phyloP scores from a whole-genome alignment of 2,329 filamentous ascomycete genomes.

The Mariannaea elegans region DNA sequence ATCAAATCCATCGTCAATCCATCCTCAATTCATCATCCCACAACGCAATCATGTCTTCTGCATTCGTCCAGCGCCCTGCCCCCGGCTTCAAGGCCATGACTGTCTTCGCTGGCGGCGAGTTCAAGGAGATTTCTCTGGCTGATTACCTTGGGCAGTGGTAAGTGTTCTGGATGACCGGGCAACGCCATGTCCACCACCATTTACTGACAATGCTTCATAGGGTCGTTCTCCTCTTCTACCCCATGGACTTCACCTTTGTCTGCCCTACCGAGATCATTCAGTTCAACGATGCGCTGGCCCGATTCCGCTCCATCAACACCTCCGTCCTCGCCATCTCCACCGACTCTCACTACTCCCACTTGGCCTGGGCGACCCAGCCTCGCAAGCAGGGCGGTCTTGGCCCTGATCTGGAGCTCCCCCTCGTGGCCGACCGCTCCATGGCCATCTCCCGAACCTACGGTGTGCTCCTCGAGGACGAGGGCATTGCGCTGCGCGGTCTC shows the following conservation, averaged over 20 bases:
- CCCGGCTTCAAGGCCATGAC: constrained; percentile 60
- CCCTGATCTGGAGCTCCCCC: constrained; percentile 65
- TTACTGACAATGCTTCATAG: constrained; percentile 42
- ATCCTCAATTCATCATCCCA: not conserved
- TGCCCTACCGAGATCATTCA: constrained; percentile 73
- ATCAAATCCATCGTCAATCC: not conserved
- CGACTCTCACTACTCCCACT: constrained; percentile 65
- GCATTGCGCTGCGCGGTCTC: constrained; percentile 68
- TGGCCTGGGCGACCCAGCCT: constrained; percentile 66
- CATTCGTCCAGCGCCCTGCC: constrained; percentile 59
- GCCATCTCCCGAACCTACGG: constrained; percentile 69
- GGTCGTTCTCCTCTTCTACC: constrained; percentile 73
- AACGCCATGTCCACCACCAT: not conserved
- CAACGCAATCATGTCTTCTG: constrained; percentile 48
- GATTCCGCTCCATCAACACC: constrained; percentile 67
- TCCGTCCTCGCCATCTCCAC: constrained; percentile 69
- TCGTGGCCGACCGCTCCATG: constrained; percentile 70
- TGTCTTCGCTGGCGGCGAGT: constrained; percentile 58
- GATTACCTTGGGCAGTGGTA: constrained; percentile 59
- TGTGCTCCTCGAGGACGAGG: constrained; percentile 70
- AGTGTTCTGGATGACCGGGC: not conserved
- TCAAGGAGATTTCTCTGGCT: constrained; percentile 56
- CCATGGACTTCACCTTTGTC: constrained; percentile 74
- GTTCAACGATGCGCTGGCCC: constrained; percentile 68
- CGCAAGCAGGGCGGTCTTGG: constrained; percentile 71